These are phyloP conservation scores for Kwoniella botswanensis DNA, from an alignment of 768 basidiomycete species.

Conservation along the genomic window DNA sequence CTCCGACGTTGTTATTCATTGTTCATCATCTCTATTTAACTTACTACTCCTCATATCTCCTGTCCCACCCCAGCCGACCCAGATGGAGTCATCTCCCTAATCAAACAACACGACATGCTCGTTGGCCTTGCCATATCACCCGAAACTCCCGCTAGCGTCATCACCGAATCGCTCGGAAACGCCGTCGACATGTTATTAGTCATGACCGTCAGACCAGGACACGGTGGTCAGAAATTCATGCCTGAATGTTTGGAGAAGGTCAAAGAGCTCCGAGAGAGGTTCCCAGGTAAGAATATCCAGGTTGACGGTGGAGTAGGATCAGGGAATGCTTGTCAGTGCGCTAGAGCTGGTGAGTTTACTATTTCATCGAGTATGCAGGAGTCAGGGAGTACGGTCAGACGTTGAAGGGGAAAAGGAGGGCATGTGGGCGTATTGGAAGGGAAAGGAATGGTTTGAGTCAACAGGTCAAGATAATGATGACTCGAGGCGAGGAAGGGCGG, in stretches of 20 bases:
- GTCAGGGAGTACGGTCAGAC: background rate
- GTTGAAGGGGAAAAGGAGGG: background rate
- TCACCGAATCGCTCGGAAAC: slow-evolving; percentile 81
- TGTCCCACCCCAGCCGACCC: slow-evolving; percentile 26
- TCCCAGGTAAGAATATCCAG: slow-evolving; percentile 94
- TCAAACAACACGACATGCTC: slow-evolving; percentile 84
- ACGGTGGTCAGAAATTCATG: slow-evolving; percentile 95
- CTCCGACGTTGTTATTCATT: too few relatives aligned
- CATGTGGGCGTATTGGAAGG: background rate
- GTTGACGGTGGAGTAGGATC: slow-evolving; percentile 98
- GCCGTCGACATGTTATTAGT: slow-evolving; percentile 93
- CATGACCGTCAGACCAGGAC: slow-evolving; percentile 97
- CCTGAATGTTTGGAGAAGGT: slow-evolving; percentile 93
- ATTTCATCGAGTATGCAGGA: background rate
- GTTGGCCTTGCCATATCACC: slow-evolving; percentile 97
- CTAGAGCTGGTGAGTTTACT: slow-evolving; percentile 73
- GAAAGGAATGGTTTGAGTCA: background rate
- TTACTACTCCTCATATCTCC: background rate
- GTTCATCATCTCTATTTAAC: background rate
- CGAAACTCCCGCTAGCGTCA: slow-evolving; percentile 83
- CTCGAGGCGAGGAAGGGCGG: too few relatives aligned
- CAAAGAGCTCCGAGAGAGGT: slow-evolving; percentile 81
- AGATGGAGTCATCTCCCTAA: slow-evolving; percentile 74
- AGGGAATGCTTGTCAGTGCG: slow-evolving; percentile 83
- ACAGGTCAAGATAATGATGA: too few relatives aligned